These are phyloP conservation scores for Starmerella stigmatis DNA, from an alignment of 805 yeast species.

Conservation along the genomic window DNA sequence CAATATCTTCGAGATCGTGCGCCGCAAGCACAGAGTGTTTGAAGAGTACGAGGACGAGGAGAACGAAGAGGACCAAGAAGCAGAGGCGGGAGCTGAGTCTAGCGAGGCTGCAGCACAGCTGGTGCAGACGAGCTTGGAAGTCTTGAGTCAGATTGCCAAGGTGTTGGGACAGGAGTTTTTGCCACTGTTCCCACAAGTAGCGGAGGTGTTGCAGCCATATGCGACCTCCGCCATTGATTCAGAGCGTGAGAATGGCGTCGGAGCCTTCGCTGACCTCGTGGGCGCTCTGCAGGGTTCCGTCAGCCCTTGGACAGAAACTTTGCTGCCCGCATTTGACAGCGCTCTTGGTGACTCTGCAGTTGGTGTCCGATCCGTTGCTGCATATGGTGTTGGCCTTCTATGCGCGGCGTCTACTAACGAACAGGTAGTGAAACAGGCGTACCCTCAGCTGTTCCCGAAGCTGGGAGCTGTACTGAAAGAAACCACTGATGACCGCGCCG, in stretches of 20 bases:
- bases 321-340: conserved; percentile 52
- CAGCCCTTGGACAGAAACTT: conserved; percentile 58
- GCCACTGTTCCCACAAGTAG: conserved; percentile 66
- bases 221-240: conserved; percentile 41
- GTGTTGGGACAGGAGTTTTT: conserved; percentile 73
- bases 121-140: conserved; percentile 77
- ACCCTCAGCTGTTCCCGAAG: conserved; percentile 56
- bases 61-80: conserved; percentile 44
- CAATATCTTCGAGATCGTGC: conserved; percentile 60
- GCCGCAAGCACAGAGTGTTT: conserved; percentile 56
- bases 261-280: conserved; percentile 83
- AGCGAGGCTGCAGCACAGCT: conserved; percentile 53
- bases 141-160: conserved; percentile 61
- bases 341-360: conserved; percentile 68
- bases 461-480: conserved; percentile 65
- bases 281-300: conserved; percentile 52
- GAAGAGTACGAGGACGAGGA: conserved; percentile 43
- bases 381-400: conserved; percentile 86
- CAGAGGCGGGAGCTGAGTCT: conserved; percentile 47
- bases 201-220: conserved; percentile 44
- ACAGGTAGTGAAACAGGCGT: conserved; percentile 50
- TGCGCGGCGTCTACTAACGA: conserved; percentile 43
- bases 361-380: conserved; percentile 80
- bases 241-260: conserved; percentile 76
- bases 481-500: conserved; percentile 66